Percentiles rank a stretch among this genome's conserved stretches.
These are phyloP conservation scores for Phyllachora maydis DNA, from an alignment of 2,329 filamentous ascomycete genomes.

Conservation along the genomic window DNA sequence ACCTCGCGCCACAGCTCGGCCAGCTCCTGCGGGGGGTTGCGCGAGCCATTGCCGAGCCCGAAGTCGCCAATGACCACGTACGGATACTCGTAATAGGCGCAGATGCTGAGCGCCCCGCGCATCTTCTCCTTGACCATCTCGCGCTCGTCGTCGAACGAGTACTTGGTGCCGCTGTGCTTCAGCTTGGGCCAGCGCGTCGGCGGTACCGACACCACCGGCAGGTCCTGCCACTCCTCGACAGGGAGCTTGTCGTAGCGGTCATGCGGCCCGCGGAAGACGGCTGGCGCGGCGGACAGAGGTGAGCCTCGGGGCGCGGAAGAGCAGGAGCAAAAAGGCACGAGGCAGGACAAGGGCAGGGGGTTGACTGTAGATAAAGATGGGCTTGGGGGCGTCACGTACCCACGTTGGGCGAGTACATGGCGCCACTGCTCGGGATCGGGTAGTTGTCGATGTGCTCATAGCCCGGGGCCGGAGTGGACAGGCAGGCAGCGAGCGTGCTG, in stretches of 20 bases:
- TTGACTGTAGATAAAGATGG: not conserved
- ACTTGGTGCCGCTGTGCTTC: slow-evolving; percentile 42
- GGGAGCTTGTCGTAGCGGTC: slow-evolving; percentile 38
- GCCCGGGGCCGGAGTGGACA: slow-evolving; percentile 37
- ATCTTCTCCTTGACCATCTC: slow-evolving; percentile 57
- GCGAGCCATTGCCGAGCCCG: slow-evolving; percentile 39
- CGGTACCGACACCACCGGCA: slow-evolving; percentile 56
- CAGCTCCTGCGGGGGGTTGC: slow-evolving; percentile 43
- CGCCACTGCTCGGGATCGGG: slow-evolving; percentile 48
- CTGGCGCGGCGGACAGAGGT: slow-evolving; percentile 12
- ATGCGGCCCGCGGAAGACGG: slow-evolving; percentile 52
- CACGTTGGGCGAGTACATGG: slow-evolving; percentile 48
- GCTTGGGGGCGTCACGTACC: no score
- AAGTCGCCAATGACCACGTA: slow-evolving; percentile 43
- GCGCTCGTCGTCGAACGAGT: slow-evolving; percentile 51
- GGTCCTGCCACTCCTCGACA: slow-evolving; percentile 27
- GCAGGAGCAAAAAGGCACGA: not conserved
- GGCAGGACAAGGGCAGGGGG: not conserved
- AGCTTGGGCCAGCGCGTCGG: slow-evolving; percentile 57
- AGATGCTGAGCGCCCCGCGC: slow-evolving; percentile 48
- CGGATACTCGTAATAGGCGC: slow-evolving; percentile 34
- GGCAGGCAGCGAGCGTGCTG: slow-evolving; percentile 50
- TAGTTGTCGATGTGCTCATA: slow-evolving; percentile 33
- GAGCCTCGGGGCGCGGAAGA: slow-evolving; percentile 1
- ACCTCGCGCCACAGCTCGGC: slow-evolving; percentile 46